Percentiles rank a stretch among this genome's conserved stretches.
These are phyloP conservation scores for Talaromyces sp. DNA, from an alignment of 2,329 filamentous ascomycete genomes.

Conservation along the genomic window DNA sequence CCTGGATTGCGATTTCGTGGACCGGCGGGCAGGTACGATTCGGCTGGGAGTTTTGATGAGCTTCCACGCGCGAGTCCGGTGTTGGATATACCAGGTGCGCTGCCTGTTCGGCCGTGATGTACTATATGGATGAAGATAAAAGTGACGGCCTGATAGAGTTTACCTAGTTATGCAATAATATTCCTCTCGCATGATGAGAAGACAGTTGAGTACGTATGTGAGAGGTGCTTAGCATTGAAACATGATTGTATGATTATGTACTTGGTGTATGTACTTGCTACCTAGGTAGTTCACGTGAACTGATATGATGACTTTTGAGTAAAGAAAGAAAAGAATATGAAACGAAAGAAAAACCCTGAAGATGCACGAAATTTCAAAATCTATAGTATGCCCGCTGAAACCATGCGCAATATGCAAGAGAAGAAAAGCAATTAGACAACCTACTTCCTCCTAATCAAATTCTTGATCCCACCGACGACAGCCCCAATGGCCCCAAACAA, in stretches of 20 bases:
- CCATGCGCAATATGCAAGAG: not conserved
- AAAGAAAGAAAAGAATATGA: not conserved
- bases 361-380: not conserved
- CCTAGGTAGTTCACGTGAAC: too few relatives aligned
- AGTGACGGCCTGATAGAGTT: not conserved
- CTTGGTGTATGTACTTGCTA: not conserved
- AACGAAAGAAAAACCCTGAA: not conserved
- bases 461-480: constrained; percentile 28
- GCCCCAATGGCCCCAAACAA: constrained; percentile 52
- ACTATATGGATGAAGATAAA: not conserved
- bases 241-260: not conserved
- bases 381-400: constrained; percentile 4
- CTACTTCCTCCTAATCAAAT: constrained; percentile 10
- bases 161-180: not conserved
- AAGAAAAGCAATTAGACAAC: not conserved
- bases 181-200: not conserved
- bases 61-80: constrained; percentile 32
- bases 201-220: too few relatives aligned
- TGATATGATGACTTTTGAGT: not conserved
- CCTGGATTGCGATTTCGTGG: constrained; percentile 37
- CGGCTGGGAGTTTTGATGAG: constrained; percentile 27
- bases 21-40: constrained; percentile 22
- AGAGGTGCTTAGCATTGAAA: not conserved
- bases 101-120: constrained; percentile 26
- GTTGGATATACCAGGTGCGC: constrained; percentile 39